Evolutionary conservation across 139 green algal species (phyloP), one percentile per base, ranked within the genome.

Genomic region (Chlorella vulgaris): DNA sequence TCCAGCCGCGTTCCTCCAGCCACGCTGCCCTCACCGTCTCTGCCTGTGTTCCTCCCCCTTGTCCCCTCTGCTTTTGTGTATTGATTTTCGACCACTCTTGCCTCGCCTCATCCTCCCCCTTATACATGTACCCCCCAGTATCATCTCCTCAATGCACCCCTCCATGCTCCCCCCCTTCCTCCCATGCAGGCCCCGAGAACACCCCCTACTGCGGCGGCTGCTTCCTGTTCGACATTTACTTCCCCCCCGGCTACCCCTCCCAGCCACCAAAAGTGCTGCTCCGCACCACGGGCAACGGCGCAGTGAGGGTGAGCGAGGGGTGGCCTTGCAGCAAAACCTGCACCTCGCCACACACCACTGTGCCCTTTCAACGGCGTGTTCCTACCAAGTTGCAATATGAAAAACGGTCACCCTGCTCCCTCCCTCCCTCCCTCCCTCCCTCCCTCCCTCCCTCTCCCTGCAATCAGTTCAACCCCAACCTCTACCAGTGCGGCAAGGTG

Each of bases 401-500:
- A 58, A 58, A 58, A n/a, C n/a, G 47, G 42, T 70, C 63, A 70
- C 35, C 31, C 33, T 7, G n/a, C 55, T 21, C 15, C 55, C 55
- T 65, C 15, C 22, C 55, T 21, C 55, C 55, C 5, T 65, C 47
- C 22, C 22, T 65, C 55, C 21, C 8, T 38, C 15, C 6, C 29
- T 28, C 29, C 36, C 36, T 47, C 63, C 63, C 8, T 69, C 8
- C 31, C 7, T 38, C 36, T 51, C 2, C 15, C 2, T 18, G 19
- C 22, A n/a, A n/a, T n/a, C 69, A 78, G 26, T 94, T 95, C 90
- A 98, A 98, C 85, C 94, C 94, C 40, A 98, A 98, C 86, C 89
- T 98, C 43, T 80, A 80, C n/a, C 3, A 36, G 2, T 4, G 86
- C 90, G 94, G 94, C 88, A 97, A 97, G 89, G 94, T 98, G 39